A percentile compares a stretch with the other conserved stretches of the same genome.
phyloP scores from a whole-genome alignment of 2,329 filamentous ascomycete species.

The Dactylellina sp. region DNA sequence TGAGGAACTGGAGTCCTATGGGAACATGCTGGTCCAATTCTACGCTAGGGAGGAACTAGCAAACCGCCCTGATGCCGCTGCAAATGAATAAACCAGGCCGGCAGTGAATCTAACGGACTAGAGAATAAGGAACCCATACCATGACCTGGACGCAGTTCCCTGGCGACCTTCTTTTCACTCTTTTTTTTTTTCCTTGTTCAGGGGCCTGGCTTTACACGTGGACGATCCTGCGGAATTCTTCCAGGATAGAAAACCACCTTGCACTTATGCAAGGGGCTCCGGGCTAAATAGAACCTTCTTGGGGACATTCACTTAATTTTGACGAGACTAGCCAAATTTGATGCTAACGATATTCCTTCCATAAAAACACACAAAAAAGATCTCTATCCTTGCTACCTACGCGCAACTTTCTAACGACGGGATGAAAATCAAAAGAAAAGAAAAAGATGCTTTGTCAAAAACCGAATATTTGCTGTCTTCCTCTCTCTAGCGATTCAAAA shows the following conservation, averaged over 20 bases:
- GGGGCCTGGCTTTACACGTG: conserved; percentile 32
- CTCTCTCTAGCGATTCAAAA: conserved; percentile 23
- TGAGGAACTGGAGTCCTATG: conserved; percentile 95
- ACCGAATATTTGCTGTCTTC: conserved; percentile 20
- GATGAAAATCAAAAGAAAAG: conserved; percentile 44
- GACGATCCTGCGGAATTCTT: conserved; percentile 32
- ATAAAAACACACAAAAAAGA: conserved; percentile 8
- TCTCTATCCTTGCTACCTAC: too few relatives aligned
- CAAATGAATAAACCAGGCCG: conserved; percentile 30
- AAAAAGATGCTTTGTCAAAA: conserved; percentile 9
- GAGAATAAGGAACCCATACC: neutral
- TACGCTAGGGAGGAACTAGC: conserved; percentile 90
- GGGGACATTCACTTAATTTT: conserved; percentile 26
- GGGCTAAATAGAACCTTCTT: conserved; percentile 35
- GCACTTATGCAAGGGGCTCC: conserved; percentile 24
- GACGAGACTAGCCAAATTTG: conserved; percentile 29
- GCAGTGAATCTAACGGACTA: neutral
- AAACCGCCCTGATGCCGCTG: conserved; percentile 66
- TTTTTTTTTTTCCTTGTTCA: conserved; percentile 20
- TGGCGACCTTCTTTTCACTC: neutral
- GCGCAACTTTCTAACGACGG: conserved; percentile 50
- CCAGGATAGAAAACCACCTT: conserved; percentile 23
- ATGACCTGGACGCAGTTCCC: neutral
- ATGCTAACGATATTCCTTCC: conserved; percentile 38
- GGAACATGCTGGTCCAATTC: conserved; percentile 98